phyloP scores from a whole-genome alignment of 1,284 basidiomycete genomes.

The Somion occarium region DNA sequence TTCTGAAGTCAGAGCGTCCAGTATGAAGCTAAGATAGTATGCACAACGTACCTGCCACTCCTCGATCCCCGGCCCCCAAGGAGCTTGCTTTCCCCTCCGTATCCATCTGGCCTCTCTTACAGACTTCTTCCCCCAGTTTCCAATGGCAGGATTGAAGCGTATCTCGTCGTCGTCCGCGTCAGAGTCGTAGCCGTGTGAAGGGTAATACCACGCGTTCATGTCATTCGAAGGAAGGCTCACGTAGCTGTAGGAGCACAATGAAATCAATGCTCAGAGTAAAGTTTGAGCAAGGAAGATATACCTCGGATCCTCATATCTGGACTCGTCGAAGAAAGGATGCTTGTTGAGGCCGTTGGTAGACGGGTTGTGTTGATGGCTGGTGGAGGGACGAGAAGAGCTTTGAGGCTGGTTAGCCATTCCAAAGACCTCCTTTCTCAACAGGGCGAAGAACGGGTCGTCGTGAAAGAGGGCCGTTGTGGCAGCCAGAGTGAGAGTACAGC shows the following conservation, averaged over 20 bases:
- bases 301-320: constrained; percentile 27
- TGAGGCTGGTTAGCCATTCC: constrained; percentile 3
- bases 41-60: constrained; percentile 68
- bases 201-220: constrained; percentile 75
- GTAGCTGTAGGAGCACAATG: constrained; percentile 18
- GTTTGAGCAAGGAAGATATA: constrained; percentile 6
- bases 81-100: constrained; percentile 67
- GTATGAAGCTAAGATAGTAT: constrained; percentile 1
- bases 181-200: constrained; percentile 58
- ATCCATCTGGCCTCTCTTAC: constrained; percentile 68
- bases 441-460: constrained; percentile 17
- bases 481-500: background rate
- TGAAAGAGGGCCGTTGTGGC: constrained; percentile 16
- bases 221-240: constrained; percentile 53
- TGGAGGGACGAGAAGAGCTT: constrained; percentile 27
- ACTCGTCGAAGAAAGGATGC: constrained; percentile 23
- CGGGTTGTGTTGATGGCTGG: constrained; percentile 23
- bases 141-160: constrained; percentile 40
- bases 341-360: constrained; percentile 22
- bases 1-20: background rate
- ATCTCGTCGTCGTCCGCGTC: constrained; percentile 50
- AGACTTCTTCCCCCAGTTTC: constrained; percentile 79
- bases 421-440: constrained; percentile 16
- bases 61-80: constrained; percentile 75
- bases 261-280: background rate